phyloP scores from a whole-genome alignment of 768 basidiomycete species.

The Leccinum rimulosum region DNA sequence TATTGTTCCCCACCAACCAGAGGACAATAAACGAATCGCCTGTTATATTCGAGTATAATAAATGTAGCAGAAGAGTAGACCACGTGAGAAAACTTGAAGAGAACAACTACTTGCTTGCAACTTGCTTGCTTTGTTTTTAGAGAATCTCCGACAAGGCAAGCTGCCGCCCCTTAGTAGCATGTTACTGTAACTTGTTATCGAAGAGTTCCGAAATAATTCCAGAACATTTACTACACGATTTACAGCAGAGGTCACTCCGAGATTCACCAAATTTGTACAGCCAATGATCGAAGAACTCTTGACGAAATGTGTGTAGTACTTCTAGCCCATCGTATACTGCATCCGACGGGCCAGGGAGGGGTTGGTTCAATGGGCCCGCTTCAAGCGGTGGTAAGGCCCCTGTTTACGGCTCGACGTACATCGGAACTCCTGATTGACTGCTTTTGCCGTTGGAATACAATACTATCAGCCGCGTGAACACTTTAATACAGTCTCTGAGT shows the following conservation, averaged over 20 bases:
- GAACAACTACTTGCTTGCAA: background rate
- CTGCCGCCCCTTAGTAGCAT: too few relatives aligned
- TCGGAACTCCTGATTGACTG: background rate
- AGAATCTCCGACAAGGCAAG: background rate
- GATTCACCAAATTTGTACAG: too few relatives aligned
- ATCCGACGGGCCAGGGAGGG: background rate
- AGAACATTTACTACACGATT: too few relatives aligned
- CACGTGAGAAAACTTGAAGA: background rate
- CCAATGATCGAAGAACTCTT: background rate
- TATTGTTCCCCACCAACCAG: conserved; percentile 17
- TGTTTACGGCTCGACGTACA: too few relatives aligned
- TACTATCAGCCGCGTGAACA: background rate
- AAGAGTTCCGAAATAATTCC: too few relatives aligned
- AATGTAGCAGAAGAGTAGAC: background rate
- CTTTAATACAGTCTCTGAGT: background rate
- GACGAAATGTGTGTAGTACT: background rate
- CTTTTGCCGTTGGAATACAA: too few relatives aligned
- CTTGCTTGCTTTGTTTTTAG: background rate
- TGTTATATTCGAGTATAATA: background rate
- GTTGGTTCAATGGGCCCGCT: background rate
- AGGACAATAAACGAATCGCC: conserved; percentile 15
- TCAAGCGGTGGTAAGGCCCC: background rate
- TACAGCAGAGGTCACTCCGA: background rate
- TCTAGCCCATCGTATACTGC: background rate
- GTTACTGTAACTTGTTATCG: background rate